Base-by-base conservation (phyloP, 2,329 filamentous ascomycete genomes). In the Pseudopyrenochaeta lycopersici region DNA sequence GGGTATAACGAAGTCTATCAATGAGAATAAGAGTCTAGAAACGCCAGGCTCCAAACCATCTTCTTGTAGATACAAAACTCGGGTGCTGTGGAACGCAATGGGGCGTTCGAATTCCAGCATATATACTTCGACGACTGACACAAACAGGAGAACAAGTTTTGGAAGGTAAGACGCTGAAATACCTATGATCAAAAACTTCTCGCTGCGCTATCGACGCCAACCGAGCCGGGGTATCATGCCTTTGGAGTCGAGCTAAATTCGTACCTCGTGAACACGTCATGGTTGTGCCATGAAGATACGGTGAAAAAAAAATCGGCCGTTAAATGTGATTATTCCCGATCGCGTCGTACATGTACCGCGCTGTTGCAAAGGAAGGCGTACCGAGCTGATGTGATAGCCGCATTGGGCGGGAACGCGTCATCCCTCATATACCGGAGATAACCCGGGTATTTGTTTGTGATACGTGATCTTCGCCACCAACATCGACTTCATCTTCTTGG, bases 161-260 rank as follows among this genome's bases (percentile, higher is more conserved):
- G 10, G 4, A 42, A 29, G 5, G 15, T 17, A 30, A 31, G 30
- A 18, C 40, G 23, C 40, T 30, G 14, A 15, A 42, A 15, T 15
- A 10, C 21, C 11, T 42, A 27, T 21, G 5, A 23, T 29, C 5
- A 12, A 21, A n/a, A 35, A 15, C 17, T 17, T 18, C 18, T 21
- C n/a, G 43, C 49, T 44, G 35, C 27, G 43, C 45, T 35, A 51
- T 52, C 52, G 59, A 59, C 52, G 44, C 60, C 54, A 59, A 60
- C 62, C 62, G 50, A 55, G 52, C 54, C 40, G 44, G 46, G 60
- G 54, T 63, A 61, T 61, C 54, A 41, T 61, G 52, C 54, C 57
- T 45, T 52, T 46, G 36, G 23, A 54, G 52, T 41, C 29, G 49
- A 43, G 49, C 27, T 29, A 35, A 52, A 45, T 49, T 50, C 53